These are phyloP conservation scores for Coemansia aciculifera DNA, from an alignment of 192 early-diverging fungal genomes.

Conservation along the genomic window DNA sequence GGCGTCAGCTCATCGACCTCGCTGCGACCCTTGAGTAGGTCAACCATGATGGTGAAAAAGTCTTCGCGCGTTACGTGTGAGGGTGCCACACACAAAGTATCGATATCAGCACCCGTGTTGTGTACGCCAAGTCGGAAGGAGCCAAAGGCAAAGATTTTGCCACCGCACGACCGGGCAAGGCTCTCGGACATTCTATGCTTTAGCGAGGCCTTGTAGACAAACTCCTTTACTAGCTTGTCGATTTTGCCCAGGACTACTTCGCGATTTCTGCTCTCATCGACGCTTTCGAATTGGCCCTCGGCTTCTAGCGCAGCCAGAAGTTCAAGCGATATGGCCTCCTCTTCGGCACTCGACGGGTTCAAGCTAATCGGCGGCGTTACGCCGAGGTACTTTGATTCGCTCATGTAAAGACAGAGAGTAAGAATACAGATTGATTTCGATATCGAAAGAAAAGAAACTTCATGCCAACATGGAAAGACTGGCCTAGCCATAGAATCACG, in stretches of 20 bases:
- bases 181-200: conserved; percentile 77
- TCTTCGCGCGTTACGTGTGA: conserved; percentile 86
- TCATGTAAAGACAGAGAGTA: conserved; percentile 17
- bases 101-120: conserved; percentile 94
- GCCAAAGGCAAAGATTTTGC: conserved; percentile 98
- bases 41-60: conserved; percentile 89
- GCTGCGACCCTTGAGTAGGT: conserved; percentile 73
- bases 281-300: conserved; percentile 84
- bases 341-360: conserved; percentile 61
- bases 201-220: conserved; percentile 78
- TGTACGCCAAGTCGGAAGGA: conserved; percentile 96
- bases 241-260: conserved; percentile 84
- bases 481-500: not conserved
- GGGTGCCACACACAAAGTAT: conserved; percentile 95
- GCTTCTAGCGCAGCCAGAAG: conserved; percentile 71
- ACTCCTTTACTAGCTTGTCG: conserved; percentile 85
- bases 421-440: not conserved
- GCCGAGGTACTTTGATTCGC: conserved; percentile 58
- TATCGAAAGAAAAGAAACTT: not conserved
- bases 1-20: conserved; percentile 86
- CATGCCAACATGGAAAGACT: not conserved
- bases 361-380: conserved; percentile 80
- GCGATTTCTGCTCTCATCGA: conserved; percentile 81
- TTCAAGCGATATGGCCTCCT: conserved; percentile 68
- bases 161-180: conserved; percentile 83